Evolutionary conservation across 176 grass and related monocot genomes (phyloP).

Genomic region (Oryza glaberrima): DNA sequence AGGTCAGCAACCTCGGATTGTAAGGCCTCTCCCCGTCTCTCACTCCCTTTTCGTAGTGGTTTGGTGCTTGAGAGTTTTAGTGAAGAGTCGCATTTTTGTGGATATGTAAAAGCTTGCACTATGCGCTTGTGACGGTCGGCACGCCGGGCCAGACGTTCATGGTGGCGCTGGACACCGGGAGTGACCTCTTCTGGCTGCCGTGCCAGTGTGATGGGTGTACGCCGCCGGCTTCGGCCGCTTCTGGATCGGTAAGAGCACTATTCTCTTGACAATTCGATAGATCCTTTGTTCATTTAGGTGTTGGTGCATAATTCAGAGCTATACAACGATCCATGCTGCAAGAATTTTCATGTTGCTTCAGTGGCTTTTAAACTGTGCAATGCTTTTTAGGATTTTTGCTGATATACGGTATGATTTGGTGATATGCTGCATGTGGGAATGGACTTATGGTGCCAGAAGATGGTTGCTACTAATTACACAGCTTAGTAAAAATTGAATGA

Average conservation of each 20-base stretch:
- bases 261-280: background rate
- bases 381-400: background rate
- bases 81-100: background rate
- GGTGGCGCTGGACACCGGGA: conserved; percentile 90
- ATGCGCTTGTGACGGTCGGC: conserved; percentile 75
- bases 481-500: background rate
- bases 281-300: background rate
- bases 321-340: background rate
- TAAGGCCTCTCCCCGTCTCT: conserved; percentile 38
- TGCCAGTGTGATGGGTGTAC: conserved; percentile 75
- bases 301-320: background rate
- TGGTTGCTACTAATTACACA: background rate
- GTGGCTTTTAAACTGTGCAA: background rate
- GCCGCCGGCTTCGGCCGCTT: conserved; percentile 37
- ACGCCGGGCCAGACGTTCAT: conserved; percentile 82
- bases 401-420: background rate
- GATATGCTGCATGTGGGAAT: background rate
- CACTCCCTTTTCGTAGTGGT: background rate
- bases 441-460: background rate
- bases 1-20: conserved; percentile 79
- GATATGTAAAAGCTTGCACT: conserved; percentile 61
- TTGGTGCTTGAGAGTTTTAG: background rate
- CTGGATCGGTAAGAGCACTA: conserved; percentile 50
- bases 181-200: conserved; percentile 86
- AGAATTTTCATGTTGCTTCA: background rate